Conservation (phyloP, 805 yeast genomes). For the Candida incommunis region DNA sequence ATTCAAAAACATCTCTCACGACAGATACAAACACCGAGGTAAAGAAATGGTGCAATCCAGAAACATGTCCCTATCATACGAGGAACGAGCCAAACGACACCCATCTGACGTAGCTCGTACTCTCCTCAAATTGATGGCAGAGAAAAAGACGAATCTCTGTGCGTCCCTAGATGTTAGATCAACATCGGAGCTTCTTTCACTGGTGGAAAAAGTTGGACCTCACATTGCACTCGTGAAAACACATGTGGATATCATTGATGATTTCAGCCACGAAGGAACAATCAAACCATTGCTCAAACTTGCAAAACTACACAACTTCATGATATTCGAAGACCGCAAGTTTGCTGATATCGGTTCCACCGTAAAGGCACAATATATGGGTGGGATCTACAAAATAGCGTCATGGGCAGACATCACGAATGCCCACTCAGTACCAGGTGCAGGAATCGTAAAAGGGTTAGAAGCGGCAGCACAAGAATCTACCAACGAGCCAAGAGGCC, state of each 20-base stretch:
- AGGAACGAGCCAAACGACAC: slow-evolving; percentile 56
- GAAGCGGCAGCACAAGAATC: slow-evolving; percentile 61
- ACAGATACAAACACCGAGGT: too few species aligned
- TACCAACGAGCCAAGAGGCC: slow-evolving; percentile 56
- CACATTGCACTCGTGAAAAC: slow-evolving; percentile 85
- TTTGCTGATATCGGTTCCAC: slow-evolving; percentile 98
- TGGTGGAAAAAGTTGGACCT: slow-evolving; percentile 79
- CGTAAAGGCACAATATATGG: slow-evolving; percentile 82
- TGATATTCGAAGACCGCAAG: slow-evolving; percentile 93
- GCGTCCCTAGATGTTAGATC: slow-evolving; percentile 86
- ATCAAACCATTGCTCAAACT: slow-evolving; percentile 58
- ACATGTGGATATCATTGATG: slow-evolving; percentile 86
- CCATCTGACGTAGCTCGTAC: slow-evolving; percentile 68
- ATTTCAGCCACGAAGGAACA: slow-evolving; percentile 70
- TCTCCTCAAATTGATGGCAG: slow-evolving; percentile 58
- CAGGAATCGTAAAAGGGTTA: slow-evolving; percentile 81
- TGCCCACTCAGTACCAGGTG: slow-evolving; percentile 95
- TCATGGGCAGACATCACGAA: slow-evolving; percentile 95
- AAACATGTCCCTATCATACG: slow-evolving; percentile 42
- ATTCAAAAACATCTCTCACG: too few species aligned
- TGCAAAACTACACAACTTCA: slow-evolving; percentile 69
- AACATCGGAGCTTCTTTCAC: slow-evolving; percentile 55
- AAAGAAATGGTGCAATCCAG: too few species aligned
- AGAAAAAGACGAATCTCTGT: slow-evolving; percentile 77
- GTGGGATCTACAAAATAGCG: slow-evolving; percentile 82